phyloP scores from a whole-genome alignment of 495 filamentous ascomycete species.

The Lasiosphaeria hispida region DNA sequence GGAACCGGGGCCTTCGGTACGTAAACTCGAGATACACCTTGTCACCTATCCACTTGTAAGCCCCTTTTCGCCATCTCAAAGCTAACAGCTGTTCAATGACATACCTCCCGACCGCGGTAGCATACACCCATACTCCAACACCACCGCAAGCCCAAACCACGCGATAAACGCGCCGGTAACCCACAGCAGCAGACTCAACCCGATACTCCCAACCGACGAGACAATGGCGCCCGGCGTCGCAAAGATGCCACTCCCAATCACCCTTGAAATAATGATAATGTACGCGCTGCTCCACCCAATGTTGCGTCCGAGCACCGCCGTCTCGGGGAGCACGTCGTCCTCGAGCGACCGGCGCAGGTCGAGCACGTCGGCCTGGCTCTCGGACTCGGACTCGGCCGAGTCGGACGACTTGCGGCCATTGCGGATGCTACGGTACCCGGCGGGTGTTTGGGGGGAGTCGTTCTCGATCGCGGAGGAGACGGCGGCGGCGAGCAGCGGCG shows the following conservation, averaged over 20 bases:
- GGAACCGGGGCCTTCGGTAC: conserved; percentile 65
- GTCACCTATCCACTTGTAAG: conserved; percentile 13
- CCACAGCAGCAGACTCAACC: conserved; percentile 64
- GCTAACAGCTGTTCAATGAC: neutral
- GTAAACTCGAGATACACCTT: conserved; percentile 80
- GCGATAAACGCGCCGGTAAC: conserved; percentile 59
- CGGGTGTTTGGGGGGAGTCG: neutral
- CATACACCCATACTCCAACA: conserved; percentile 71
- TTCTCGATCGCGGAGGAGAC: neutral
- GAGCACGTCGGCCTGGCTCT: neutral
- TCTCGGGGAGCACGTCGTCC: conserved; percentile 61
- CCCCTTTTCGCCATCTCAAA: neutral
- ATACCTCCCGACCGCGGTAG: conserved; percentile 66
- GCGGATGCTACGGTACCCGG: neutral
- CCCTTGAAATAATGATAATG: conserved; percentile 71
- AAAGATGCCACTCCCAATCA: conserved; percentile 76
- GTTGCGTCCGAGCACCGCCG: conserved; percentile 60
- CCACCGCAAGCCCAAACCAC: conserved; percentile 58
- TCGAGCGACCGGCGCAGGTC: conserved; percentile 39
- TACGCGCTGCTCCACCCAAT: conserved; percentile 67
- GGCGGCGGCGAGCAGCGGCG: neutral
- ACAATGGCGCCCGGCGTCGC: conserved; percentile 69
- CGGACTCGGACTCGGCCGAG: neutral
- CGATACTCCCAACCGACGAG: conserved; percentile 65
- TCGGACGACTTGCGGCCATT: conserved; percentile 14